Base-by-base conservation (phyloP, 2,329 filamentous ascomycete genomes). In the Cordyceps farinosa region DNA sequence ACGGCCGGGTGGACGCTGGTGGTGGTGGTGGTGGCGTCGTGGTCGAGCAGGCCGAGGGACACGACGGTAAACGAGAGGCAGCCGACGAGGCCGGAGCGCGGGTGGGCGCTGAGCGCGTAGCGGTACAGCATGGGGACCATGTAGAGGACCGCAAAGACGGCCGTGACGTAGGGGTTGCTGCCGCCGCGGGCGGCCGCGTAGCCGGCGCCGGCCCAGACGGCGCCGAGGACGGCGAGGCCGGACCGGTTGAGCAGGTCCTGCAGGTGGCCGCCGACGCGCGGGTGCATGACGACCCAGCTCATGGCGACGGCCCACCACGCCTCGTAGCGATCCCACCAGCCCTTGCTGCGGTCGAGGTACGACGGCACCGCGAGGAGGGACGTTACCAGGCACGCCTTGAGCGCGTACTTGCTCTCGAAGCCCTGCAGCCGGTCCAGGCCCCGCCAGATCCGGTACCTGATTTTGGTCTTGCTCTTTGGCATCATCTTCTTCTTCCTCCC, bases 81-180 rank as follows among this genome's bases (percentile, higher is more conserved):
- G 5, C 83, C 84, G 3, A 86, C 82, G 3, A 86, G 73, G 1
- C 84, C 84, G 2, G 84, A 87, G 47, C 84, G 73, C 40, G 82
- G 81, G 70, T 86, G 83, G 9, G 77, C 72, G 67, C 82, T 84
- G 63, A 82, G 81, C 0, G 82, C 82, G 64, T 79, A 84, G 34
- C 83, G 77, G 65, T 84, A 84, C 11, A 85, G 73, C 83, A 85
- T 85, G 0, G 84, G 84, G n/a, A 83, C 67, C 81, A 86, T 84
- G 67, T 80, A 87, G 6, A 86, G 74, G 3, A 77, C 75, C 15
- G 83, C 80, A 70, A 87, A 86, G 0, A 77, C 78, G 4, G 80
- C 82, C 71, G 85, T 79, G 2, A 86, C 78, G 67, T 80, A 84
- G 0, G 82, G 82, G 67, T 81, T 85, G 7, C 83, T 83, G 48